phyloP scores from a whole-genome alignment of 306 rosid species.

The Castanospermum australe region DNA sequence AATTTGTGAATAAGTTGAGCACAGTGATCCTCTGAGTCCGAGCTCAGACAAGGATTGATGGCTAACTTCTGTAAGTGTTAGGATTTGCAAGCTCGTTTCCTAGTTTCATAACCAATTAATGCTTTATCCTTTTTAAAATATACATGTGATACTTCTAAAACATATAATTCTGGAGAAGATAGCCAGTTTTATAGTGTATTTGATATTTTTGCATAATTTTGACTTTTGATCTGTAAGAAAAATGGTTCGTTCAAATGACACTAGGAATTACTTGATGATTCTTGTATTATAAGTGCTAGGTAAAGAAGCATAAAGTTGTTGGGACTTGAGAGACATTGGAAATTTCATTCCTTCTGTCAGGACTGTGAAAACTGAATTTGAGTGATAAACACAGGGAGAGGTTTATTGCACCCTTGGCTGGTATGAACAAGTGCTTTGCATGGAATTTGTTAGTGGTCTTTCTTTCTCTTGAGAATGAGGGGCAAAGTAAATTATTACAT shows the following conservation, averaged over 20 bases:
- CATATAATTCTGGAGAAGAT: background rate
- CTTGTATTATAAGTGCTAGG: background rate
- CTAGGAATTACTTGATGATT: background rate
- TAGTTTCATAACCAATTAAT: background rate
- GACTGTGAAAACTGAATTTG: background rate
- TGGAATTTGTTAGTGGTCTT: background rate
- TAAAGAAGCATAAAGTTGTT: background rate
- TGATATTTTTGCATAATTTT: background rate
- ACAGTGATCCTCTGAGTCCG: background rate
- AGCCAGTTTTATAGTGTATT: background rate
- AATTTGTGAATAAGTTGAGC: background rate
- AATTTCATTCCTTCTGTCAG: background rate
- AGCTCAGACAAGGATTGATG: constrained; percentile 11
- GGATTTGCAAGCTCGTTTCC: background rate
- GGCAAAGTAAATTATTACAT: background rate
- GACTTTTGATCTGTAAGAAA: background rate
- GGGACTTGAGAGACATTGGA: background rate
- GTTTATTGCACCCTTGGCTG: constrained; percentile 11
- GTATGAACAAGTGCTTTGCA: background rate
- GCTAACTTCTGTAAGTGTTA: background rate
- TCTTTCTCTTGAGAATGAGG: background rate
- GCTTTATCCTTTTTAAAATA: background rate
- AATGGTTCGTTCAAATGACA: background rate
- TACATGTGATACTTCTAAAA: background rate
- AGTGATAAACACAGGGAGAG: background rate